These are phyloP conservation scores for Ilex paraguariensis DNA, from an alignment of 305 asterid species.

Conservation along the genomic window DNA sequence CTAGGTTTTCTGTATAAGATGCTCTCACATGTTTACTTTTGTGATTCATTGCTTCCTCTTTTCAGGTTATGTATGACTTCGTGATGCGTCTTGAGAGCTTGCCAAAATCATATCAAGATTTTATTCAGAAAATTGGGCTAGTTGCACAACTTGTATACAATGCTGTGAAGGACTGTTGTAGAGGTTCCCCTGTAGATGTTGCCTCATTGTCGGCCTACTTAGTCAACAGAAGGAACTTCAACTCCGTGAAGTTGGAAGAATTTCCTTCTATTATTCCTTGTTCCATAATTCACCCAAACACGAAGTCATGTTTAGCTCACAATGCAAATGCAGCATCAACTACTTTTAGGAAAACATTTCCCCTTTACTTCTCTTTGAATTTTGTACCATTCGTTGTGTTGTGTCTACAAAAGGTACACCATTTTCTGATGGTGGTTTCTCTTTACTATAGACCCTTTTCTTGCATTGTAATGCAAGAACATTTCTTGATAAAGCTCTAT, in stretches of 20 bases:
- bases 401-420: slow-evolving; percentile 80
- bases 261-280: slow-evolving; percentile 79
- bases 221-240: slow-evolving; percentile 39
- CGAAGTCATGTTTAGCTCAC: slow-evolving; percentile 75
- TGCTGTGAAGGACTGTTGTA: slow-evolving; percentile 94
- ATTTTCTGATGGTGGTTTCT: neutral
- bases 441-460: too few relatives aligned
- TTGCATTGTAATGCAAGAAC: too few relatives aligned
- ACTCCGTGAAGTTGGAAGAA: slow-evolving; percentile 50
- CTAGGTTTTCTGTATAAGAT: slow-evolving; percentile 2
- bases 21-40: neutral
- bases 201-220: slow-evolving; percentile 58
- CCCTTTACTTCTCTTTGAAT: slow-evolving; percentile 89
- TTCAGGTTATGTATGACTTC: slow-evolving; percentile 93
- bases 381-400: slow-evolving; percentile 93
- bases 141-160: slow-evolving; percentile 91
- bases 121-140: slow-evolving; percentile 97
- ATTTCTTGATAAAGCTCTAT: too few relatives aligned
- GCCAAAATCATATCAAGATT: slow-evolving; percentile 91
- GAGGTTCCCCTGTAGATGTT: slow-evolving; percentile 82
- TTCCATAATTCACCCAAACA: slow-evolving; percentile 77
- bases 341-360: slow-evolving; percentile 93
- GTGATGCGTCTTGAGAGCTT: slow-evolving; percentile 98
- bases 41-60: neutral
- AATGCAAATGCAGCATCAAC: slow-evolving; percentile 68